A percentile compares a stretch with the other conserved stretches of the same genome.
Conservation (phyloP, 306 rosid genomes). For the Betula pendula region DNA sequence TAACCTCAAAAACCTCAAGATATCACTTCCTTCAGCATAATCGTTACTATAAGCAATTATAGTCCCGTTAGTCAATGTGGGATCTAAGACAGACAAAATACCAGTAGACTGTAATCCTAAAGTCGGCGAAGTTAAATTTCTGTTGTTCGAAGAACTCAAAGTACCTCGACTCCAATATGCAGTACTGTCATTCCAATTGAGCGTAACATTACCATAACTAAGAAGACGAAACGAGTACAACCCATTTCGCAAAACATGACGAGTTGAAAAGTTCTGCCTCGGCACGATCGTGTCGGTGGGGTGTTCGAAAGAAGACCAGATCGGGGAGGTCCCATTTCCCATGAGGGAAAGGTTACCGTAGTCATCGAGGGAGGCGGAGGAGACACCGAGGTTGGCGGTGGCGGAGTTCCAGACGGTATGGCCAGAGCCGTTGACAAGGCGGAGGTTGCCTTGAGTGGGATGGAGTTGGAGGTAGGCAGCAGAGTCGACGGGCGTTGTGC, state of each 20-base stretch:
- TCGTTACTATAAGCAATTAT: slow-evolving; percentile 64
- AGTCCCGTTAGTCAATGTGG: slow-evolving; percentile 22
- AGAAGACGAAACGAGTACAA: slow-evolving; percentile 45
- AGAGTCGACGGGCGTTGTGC: slow-evolving; percentile 46
- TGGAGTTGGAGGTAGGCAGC: slow-evolving; percentile 49
- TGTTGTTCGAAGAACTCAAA: slow-evolving; percentile 48
- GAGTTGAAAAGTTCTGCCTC: slow-evolving; percentile 48
- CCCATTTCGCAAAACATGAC: slow-evolving; percentile 50
- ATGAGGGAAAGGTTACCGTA: slow-evolving; percentile 52
- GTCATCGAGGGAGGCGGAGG: slow-evolving; percentile 49
- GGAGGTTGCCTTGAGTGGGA: slow-evolving; percentile 48
- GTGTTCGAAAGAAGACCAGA: slow-evolving; percentile 70
- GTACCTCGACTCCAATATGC: slow-evolving; percentile 52
- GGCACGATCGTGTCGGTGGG: slow-evolving; percentile 69
- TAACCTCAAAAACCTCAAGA: slow-evolving; percentile 54
- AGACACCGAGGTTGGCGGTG: slow-evolving; percentile 51
- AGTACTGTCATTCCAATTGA: slow-evolving; percentile 51
- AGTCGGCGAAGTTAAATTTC: slow-evolving; percentile 39
- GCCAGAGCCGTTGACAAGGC: slow-evolving; percentile 60
- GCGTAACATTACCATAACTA: slow-evolving; percentile 45
- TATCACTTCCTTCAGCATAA: slow-evolving; percentile 43
- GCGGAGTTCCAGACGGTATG: slow-evolving; percentile 53
- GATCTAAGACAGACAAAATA: slow-evolving; percentile 48
- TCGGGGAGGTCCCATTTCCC: slow-evolving; percentile 21
- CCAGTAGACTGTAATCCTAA: slow-evolving; percentile 47